Conservation (phyloP, 73 alveolate species). For the Blepharisma japonicum region DNA sequence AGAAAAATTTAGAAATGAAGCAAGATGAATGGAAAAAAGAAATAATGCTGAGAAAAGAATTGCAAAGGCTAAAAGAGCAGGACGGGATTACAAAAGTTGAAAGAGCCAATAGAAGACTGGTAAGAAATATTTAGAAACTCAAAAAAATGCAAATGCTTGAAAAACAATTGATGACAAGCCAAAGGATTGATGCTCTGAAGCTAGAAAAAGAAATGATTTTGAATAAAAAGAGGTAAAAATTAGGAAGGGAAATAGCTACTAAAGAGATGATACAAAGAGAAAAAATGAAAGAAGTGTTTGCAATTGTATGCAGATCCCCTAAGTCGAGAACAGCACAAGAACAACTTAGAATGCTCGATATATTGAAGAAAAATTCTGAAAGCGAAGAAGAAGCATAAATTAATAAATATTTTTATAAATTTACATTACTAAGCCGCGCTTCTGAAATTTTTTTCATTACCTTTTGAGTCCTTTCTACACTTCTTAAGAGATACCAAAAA, state of each 20-base stretch:
- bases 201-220: background rate
- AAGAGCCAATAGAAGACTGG: conserved; percentile 8
- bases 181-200: background rate
- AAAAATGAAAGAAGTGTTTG: background rate
- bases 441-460: too few relatives aligned
- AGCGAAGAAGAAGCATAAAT: too few relatives aligned
- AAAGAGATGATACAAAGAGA: conserved; percentile 2
- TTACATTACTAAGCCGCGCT: too few relatives aligned
- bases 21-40: background rate
- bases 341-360: background rate
- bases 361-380: too few relatives aligned
- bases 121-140: background rate
- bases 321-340: background rate
- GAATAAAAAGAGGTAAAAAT: background rate
- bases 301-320: background rate
- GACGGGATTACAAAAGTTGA: background rate
- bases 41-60: background rate
- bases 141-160: background rate
- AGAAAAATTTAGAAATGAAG: background rate
- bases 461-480: too few relatives aligned
- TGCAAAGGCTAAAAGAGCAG: background rate
- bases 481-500: background rate
- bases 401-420: too few relatives aligned
- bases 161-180: background rate
- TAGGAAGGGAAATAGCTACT: background rate